A percentile compares a stretch with the other conserved stretches of the same genome.
These are phyloP conservation scores for Bullera alba DNA, from an alignment of 768 basidiomycete species.

Conservation along the genomic window DNA sequence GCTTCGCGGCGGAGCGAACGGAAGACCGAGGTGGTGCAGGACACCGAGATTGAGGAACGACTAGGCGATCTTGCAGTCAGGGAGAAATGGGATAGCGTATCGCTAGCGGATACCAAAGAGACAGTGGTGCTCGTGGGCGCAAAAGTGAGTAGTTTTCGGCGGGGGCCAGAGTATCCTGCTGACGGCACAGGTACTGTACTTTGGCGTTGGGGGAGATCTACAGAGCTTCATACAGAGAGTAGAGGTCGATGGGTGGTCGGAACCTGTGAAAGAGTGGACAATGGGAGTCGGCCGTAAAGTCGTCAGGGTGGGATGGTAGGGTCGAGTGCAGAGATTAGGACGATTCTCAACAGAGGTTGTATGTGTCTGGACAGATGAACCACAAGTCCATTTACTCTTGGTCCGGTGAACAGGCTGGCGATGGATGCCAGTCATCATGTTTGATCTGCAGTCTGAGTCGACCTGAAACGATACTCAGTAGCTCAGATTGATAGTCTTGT, in stretches of 20 bases:
- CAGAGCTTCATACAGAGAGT: constrained; percentile 63
- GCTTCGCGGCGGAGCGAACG: background rate
- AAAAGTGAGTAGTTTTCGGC: constrained; percentile 50
- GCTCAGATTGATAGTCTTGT: too few relatives aligned
- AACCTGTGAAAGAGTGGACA: constrained; percentile 60
- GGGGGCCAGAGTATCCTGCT: background rate
- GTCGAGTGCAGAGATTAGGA: too few relatives aligned
- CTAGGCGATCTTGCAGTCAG: constrained; percentile 9
- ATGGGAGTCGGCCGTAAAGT: constrained; percentile 67
- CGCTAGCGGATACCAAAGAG: constrained; percentile 5
- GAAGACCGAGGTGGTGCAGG: constrained; percentile 4
- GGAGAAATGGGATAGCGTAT: constrained; percentile 4
- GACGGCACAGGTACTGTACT: background rate
- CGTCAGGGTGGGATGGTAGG: constrained; percentile 62
- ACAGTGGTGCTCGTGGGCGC: constrained; percentile 63
- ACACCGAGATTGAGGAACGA: constrained; percentile 18
- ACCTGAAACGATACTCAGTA: too few relatives aligned
- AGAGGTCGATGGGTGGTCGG: constrained; percentile 51
- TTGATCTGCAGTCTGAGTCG: too few relatives aligned
- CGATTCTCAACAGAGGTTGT: too few relatives aligned
- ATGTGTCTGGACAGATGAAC: too few relatives aligned
- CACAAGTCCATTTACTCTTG: too few relatives aligned
- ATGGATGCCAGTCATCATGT: too few relatives aligned
- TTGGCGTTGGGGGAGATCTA: constrained; percentile 53
- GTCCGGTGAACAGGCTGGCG: too few relatives aligned